A percentile compares a stretch with the other conserved stretches of the same genome.
Evolutionary conservation across 1,139 yeast genomes (phyloP).

Genomic region (Nakaseomyces kungkrabaensis): DNA sequence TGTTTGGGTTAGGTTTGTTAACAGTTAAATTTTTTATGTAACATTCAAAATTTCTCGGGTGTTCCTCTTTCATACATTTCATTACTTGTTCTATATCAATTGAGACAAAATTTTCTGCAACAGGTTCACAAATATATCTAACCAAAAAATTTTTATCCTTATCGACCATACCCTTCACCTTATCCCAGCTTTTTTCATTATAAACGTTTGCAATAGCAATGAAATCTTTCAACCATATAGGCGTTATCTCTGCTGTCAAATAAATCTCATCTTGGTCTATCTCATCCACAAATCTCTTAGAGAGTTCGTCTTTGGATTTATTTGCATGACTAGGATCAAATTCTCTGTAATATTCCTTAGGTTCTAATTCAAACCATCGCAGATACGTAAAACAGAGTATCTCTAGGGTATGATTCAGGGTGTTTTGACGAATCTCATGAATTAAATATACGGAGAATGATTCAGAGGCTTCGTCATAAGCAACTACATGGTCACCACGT

Average conservation of each 20-base stretch:
- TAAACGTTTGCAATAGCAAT: conserved; percentile 17
- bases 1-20: neutral
- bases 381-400: conserved; percentile 24
- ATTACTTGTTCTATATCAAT: conserved; percentile 19
- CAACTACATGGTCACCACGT: conserved; percentile 22
- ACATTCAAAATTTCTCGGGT: conserved; percentile 21
- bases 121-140: conserved; percentile 22
- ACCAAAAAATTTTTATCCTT: conserved; percentile 16
- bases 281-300: conserved; percentile 15
- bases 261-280: conserved; percentile 20
- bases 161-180: neutral
- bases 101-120: conserved; percentile 18
- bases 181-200: conserved; percentile 8
- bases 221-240: conserved; percentile 23
- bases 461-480: conserved; percentile 14
- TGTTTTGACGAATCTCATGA: conserved; percentile 25
- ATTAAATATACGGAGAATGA: conserved; percentile 20
- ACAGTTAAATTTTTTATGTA: conserved; percentile 19
- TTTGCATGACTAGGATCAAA: conserved; percentile 8
- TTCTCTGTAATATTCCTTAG: conserved; percentile 11
- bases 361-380: conserved; percentile 22
- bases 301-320: neutral
- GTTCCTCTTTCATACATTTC: conserved; percentile 10
- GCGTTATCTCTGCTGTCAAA: conserved; percentile 26
- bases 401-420: conserved; percentile 23